Evolutionary conservation across 2,329 filamentous ascomycete genomes (phyloP).

Genomic region (Calonectria naviculata): DNA sequence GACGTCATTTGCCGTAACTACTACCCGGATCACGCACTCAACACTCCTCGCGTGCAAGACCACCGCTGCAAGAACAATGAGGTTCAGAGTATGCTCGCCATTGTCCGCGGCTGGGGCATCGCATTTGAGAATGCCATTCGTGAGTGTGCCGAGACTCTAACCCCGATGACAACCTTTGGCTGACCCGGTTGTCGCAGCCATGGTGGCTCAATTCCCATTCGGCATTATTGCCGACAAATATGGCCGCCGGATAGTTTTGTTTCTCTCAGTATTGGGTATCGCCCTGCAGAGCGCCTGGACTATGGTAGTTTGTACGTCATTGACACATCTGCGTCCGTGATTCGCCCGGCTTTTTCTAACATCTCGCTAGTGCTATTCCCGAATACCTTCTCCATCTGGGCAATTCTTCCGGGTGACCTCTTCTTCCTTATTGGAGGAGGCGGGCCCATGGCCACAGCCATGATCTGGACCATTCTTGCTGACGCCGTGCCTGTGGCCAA

Average conservation of each 20-base stretch:
- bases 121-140: conserved; percentile 60
- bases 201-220: conserved; percentile 57
- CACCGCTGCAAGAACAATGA: conserved; percentile 59
- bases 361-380: conserved; percentile 48
- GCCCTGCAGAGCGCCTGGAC: conserved; percentile 42
- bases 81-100: conserved; percentile 64
- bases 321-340: neutral
- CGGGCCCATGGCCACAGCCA: conserved; percentile 50
- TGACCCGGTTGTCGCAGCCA: conserved; percentile 37
- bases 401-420: conserved; percentile 45
- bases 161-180: neutral
- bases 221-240: conserved; percentile 60
- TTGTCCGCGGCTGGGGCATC: conserved; percentile 59
- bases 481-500: conserved; percentile 53
- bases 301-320: conserved; percentile 45
- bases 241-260: conserved; percentile 55
- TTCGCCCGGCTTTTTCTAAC: conserved; percentile 20
- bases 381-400: conserved; percentile 53
- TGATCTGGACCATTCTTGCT: conserved; percentile 58
- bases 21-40: conserved; percentile 53
- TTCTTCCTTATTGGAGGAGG: conserved; percentile 56
- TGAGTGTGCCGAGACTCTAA: conserved; percentile 36
- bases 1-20: conserved; percentile 62
- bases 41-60: conserved; percentile 46
- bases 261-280: conserved; percentile 48